Percentiles rank a stretch among this genome's conserved stretches.
Conservation (phyloP, 1,284 basidiomycete species). For the Ceratobasidium papillatum region DNA sequence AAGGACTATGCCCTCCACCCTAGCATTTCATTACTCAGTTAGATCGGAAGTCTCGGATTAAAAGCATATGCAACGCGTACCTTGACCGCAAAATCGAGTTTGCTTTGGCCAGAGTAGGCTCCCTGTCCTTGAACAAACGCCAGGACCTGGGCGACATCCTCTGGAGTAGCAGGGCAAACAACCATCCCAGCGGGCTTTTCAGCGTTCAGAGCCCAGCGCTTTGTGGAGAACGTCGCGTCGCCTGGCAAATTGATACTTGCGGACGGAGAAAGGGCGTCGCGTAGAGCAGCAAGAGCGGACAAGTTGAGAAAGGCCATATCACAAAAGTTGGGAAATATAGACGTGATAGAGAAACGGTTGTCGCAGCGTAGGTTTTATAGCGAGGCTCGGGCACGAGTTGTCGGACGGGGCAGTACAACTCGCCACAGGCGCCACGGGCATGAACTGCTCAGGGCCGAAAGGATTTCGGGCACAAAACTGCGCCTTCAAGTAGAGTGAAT, state of each 20-base stretch:
- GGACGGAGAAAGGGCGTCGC: not conserved
- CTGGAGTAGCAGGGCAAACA: slow-evolving; percentile 17
- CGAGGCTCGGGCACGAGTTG: no score
- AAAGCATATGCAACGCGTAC: not conserved
- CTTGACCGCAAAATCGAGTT: slow-evolving; percentile 39
- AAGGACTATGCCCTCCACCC: slow-evolving; percentile 42
- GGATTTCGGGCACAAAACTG: no score
- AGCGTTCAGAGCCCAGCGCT: slow-evolving; percentile 40
- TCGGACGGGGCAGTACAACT: no score
- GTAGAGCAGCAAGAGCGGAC: slow-evolving; percentile 12
- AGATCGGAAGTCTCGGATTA: not conserved
- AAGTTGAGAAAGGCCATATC: slow-evolving; percentile 17
- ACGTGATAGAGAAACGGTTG: no score
- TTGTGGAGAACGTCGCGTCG: slow-evolving; percentile 35
- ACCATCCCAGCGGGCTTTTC: not conserved
- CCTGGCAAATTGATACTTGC: slow-evolving; percentile 18
- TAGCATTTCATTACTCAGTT: not conserved
- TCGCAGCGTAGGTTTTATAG: no score
- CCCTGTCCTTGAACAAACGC: slow-evolving; percentile 22
- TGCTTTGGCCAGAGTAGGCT: slow-evolving; percentile 2
- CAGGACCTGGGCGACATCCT: slow-evolving; percentile 27
- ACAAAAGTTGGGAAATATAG: not conserved
- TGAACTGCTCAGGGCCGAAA: no score
- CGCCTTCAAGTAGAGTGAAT: no score
- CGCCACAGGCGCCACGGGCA: no score